Conservation (phyloP, 202 grass and related monocot species). For the Panicum hallii region DNA sequence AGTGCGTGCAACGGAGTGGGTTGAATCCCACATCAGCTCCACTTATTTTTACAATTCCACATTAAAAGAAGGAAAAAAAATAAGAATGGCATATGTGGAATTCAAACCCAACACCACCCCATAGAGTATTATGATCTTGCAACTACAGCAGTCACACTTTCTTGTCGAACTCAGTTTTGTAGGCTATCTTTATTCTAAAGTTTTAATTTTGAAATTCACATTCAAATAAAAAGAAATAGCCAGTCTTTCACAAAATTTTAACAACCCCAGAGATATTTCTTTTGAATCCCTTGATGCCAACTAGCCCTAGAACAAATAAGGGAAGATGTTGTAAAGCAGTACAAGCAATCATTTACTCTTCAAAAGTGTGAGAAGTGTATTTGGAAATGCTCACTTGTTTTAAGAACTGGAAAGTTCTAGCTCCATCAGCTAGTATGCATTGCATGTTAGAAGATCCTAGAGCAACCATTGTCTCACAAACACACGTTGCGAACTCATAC, state of each 20-base stretch:
- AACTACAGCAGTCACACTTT: neutral
- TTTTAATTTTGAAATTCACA: neutral
- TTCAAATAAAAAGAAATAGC: neutral
- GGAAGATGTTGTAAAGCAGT: slow-evolving; percentile 29
- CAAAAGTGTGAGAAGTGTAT: slow-evolving; percentile 32
- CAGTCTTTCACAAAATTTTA: neutral
- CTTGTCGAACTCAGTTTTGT: neutral
- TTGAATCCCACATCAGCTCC: neutral
- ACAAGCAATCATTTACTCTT: slow-evolving; percentile 22
- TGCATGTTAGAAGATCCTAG: slow-evolving; percentile 98
- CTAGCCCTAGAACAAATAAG: slow-evolving; percentile 29
- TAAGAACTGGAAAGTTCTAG: slow-evolving; percentile 75
- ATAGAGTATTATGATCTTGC: neutral
- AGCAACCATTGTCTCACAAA: slow-evolving; percentile 93
- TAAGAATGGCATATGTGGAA: neutral
- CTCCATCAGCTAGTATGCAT: slow-evolving; percentile 81
- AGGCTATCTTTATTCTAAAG: slow-evolving; percentile 2
- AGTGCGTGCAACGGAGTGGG: neutral
- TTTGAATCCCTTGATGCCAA: slow-evolving; percentile 10
- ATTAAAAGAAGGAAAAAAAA: neutral
- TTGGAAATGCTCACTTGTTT: slow-evolving; percentile 73
- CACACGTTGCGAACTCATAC: slow-evolving; percentile 77
- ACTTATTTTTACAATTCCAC: slow-evolving; percentile 11
- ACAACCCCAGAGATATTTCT: neutral
- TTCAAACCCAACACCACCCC: neutral